These are phyloP conservation scores for Sclerotinia glacialis DNA, from an alignment of 2,329 filamentous ascomycete genomes.

Conservation along the genomic window DNA sequence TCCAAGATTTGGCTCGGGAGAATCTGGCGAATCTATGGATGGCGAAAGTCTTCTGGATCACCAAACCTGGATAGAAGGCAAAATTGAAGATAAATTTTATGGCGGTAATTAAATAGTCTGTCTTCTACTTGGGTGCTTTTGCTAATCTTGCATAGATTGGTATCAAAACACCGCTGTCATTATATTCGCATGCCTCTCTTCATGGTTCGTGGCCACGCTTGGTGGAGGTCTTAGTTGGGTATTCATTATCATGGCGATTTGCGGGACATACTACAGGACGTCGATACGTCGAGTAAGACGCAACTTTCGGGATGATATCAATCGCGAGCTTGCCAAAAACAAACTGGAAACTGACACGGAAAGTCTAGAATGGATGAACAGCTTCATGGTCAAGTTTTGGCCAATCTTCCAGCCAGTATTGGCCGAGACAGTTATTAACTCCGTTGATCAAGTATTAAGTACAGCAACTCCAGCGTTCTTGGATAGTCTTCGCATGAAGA, in stretches of 20 bases:
- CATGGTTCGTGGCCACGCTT: constrained; percentile 85
- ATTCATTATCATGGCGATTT: constrained; percentile 86
- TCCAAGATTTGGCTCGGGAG: constrained; percentile 73
- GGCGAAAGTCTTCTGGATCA: constrained; percentile 77
- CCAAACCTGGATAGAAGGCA: constrained; percentile 79
- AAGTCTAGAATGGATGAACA: constrained; percentile 98
- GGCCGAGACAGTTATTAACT: constrained; percentile 85
- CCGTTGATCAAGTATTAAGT: constrained; percentile 93
- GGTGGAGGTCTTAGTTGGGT: constrained; percentile 93
- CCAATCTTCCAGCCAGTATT: constrained; percentile 96
- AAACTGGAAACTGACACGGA: constrained; percentile 87
- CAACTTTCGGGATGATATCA: constrained; percentile 93
- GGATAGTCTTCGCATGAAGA: constrained; percentile 89
- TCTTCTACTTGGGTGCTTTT: constrained; percentile 14
- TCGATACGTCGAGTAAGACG: constrained; percentile 89
- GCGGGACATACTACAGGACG: constrained; percentile 94
- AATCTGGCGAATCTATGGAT: constrained; percentile 46
- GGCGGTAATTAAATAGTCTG: constrained; percentile 57
- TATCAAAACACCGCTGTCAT: constrained; percentile 97
- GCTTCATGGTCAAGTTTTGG: constrained; percentile 98
- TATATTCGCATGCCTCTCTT: constrained; percentile 83
- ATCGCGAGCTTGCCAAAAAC: constrained; percentile 82
- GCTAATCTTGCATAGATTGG: constrained; percentile 65
- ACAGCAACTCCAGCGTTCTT: constrained; percentile 88
- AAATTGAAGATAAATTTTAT: constrained; percentile 84